Evolutionary conservation across 2,329 filamentous ascomycete genomes (phyloP).

Genomic region (Rhytidhysteron rufulum): DNA sequence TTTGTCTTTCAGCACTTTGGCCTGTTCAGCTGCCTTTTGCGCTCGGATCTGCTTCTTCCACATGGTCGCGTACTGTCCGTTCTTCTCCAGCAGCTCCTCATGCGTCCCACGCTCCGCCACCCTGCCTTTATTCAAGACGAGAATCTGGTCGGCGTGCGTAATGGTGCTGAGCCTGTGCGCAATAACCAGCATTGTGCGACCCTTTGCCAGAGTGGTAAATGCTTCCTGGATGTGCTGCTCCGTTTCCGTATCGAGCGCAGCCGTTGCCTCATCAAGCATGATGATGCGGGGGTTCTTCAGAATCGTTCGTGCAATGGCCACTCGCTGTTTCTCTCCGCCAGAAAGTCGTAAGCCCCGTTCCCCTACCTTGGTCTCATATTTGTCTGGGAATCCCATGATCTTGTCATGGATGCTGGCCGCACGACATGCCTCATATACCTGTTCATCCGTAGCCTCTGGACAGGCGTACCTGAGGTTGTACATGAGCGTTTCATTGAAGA

Average conservation of each 20-base stretch:
- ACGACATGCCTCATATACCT: conserved; percentile 76
- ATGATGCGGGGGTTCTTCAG: conserved; percentile 90
- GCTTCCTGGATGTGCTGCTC: conserved; percentile 91
- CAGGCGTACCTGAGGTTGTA: conserved; percentile 93
- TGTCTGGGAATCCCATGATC: conserved; percentile 82
- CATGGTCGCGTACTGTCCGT: conserved; percentile 47
- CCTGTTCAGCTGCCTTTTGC: conserved; percentile 48
- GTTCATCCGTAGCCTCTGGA: conserved; percentile 71
- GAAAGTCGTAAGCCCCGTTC: conserved; percentile 83
- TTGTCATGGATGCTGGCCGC: conserved; percentile 91
- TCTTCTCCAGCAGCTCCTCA: conserved; percentile 46
- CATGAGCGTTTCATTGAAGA: conserved; percentile 94
- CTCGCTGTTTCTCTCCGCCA: conserved; percentile 88
- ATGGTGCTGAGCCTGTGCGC: conserved; percentile 65
- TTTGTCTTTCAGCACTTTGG: conserved; percentile 47
- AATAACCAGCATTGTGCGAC: conserved; percentile 91
- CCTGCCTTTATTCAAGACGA: conserved; percentile 51
- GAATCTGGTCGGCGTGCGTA: conserved; percentile 53
- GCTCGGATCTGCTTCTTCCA: conserved; percentile 52
- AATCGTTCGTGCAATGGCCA: conserved; percentile 89
- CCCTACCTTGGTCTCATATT: conserved; percentile 85
- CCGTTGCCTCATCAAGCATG: conserved; percentile 89
- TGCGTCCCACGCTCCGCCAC: conserved; percentile 52
- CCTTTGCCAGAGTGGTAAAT: conserved; percentile 73
- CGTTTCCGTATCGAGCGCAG: conserved; percentile 84